A percentile compares a stretch with the other conserved stretches of the same genome.
These are phyloP conservation scores for Senna tora DNA, from an alignment of 306 rosid genomes.

Conservation along the genomic window DNA sequence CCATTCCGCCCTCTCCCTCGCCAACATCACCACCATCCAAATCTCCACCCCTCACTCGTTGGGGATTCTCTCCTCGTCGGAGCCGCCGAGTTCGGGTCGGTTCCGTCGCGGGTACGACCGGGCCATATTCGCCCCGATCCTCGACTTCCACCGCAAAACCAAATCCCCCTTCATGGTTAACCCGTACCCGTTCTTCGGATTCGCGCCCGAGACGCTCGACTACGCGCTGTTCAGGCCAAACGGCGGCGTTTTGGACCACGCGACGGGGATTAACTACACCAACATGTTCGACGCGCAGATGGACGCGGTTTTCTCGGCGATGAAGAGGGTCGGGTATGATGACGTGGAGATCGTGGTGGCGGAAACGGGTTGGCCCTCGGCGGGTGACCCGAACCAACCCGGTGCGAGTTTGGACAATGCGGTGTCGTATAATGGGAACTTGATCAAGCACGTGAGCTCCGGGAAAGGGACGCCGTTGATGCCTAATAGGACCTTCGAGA, in stretches of 20 bases:
- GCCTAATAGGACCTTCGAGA: constrained; percentile 74
- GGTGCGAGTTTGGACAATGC: constrained; percentile 71
- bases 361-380: constrained; percentile 91
- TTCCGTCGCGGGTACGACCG: constrained; percentile 76
- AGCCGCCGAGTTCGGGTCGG: constrained; percentile 68
- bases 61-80: constrained; percentile 67
- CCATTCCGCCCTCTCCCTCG: constrained; percentile 53
- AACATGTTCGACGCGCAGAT: constrained; percentile 94
- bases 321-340: constrained; percentile 74
- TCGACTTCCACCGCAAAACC: constrained; percentile 60
- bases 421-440: constrained; percentile 66
- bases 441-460: constrained; percentile 65
- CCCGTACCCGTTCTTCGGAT: constrained; percentile 87
- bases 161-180: constrained; percentile 74
- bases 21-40: constrained; percentile 57
- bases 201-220: constrained; percentile 41
- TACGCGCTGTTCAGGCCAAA: constrained; percentile 72
- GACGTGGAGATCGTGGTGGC: constrained; percentile 76
- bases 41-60: constrained; percentile 76
- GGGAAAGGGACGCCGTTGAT: constrained; percentile 85
- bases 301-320: constrained; percentile 86
- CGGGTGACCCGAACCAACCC: constrained; percentile 72
- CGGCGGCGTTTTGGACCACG: constrained; percentile 73
- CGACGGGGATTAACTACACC: constrained; percentile 61
- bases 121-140: constrained; percentile 65